Evolutionary conservation across 139 green algal genomes (phyloP).

Genomic region (Tetradesmus lagerheimii): DNA sequence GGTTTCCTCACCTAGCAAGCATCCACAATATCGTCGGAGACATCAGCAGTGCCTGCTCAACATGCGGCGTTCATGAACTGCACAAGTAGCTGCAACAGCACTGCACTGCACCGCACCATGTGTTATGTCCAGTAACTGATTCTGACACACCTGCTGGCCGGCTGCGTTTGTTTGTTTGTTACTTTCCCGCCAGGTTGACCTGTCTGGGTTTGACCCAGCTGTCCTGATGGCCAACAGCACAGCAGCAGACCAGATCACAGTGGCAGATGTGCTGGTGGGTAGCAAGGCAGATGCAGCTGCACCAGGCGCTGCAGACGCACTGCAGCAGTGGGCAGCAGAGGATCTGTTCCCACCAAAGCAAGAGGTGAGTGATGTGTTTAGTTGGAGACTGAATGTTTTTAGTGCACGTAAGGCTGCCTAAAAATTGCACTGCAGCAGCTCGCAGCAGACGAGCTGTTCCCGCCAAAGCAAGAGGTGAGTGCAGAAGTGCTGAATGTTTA

Average conservation of each 20-base stretch:
- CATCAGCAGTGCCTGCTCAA: no score
- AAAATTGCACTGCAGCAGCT: no score
- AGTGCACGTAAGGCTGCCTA: no score
- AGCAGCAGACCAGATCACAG: constrained; percentile 59
- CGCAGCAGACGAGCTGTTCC: no score
- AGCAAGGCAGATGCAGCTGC: constrained; percentile 64
- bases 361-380: constrained; percentile 30
- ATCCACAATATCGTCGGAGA: no score
- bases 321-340: background rate
- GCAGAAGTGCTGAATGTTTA: background rate
- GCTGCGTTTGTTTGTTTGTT: background rate
- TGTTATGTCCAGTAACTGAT: no score
- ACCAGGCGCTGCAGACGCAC: background rate
- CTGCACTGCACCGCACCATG: no score
- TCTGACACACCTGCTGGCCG: no score
- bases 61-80: no score
- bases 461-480: constrained; percentile 58
- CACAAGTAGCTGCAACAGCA: no score
- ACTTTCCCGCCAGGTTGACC: constrained; percentile 21
- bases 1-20: no score
- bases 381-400: no score
- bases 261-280: constrained; percentile 69
- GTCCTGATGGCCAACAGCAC: background rate
- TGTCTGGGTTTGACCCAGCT: constrained; percentile 37
- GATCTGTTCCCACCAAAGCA: constrained; percentile 67